A percentile compares a stretch with the other conserved stretches of the same genome.
phyloP scores from a whole-genome alignment of 2,329 filamentous ascomycete genomes.

The Ophiostoma perfectum region DNA sequence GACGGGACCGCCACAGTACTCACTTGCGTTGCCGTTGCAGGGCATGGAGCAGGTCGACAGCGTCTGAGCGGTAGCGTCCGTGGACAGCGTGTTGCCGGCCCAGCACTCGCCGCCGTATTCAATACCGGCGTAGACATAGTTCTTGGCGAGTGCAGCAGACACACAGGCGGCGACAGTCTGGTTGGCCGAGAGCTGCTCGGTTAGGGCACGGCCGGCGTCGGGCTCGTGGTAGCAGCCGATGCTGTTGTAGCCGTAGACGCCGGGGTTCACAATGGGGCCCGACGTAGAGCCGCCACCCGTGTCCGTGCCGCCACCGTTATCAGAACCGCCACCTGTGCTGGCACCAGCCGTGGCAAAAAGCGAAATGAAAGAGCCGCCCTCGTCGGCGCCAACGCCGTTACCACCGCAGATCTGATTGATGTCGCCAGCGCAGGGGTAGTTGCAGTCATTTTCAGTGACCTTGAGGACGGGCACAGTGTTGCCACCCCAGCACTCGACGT shows the following conservation, averaged over 20 bases:
- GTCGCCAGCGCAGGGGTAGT: slow-evolving; percentile 47
- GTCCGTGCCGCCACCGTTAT: slow-evolving; percentile 29
- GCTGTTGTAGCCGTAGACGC: slow-evolving; percentile 31
- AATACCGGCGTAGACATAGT: slow-evolving; percentile 30
- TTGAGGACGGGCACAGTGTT: slow-evolving; percentile 41
- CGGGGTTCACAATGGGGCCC: slow-evolving; percentile 35
- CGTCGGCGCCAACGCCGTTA: slow-evolving; percentile 37
- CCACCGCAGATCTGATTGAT: slow-evolving; percentile 50
- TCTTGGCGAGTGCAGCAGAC: slow-evolving; percentile 26
- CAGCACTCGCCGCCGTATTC: slow-evolving; percentile 33
- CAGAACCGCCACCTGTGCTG: slow-evolving; percentile 19
- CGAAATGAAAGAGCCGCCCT: slow-evolving; percentile 42
- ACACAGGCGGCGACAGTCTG: slow-evolving; percentile 30
- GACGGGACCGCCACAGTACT: slow-evolving; percentile 26
- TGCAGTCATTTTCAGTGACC: slow-evolving; percentile 45
- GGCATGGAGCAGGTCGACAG: slow-evolving; percentile 31
- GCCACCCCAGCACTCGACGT: slow-evolving; percentile 52
- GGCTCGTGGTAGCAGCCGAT: slow-evolving; percentile 36
- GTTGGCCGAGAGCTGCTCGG: slow-evolving; percentile 22
- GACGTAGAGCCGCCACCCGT: slow-evolving; percentile 17
- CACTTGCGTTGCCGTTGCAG: slow-evolving; percentile 27
- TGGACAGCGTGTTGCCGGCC: slow-evolving; percentile 18
- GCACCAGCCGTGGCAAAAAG: slow-evolving; percentile 39
- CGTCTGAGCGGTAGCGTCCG: slow-evolving; percentile 24
- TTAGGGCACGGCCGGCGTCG: slow-evolving; percentile 26